phyloP scores from a whole-genome alignment of 2,329 filamentous ascomycete genomes.

The Capronia epimyces region DNA sequence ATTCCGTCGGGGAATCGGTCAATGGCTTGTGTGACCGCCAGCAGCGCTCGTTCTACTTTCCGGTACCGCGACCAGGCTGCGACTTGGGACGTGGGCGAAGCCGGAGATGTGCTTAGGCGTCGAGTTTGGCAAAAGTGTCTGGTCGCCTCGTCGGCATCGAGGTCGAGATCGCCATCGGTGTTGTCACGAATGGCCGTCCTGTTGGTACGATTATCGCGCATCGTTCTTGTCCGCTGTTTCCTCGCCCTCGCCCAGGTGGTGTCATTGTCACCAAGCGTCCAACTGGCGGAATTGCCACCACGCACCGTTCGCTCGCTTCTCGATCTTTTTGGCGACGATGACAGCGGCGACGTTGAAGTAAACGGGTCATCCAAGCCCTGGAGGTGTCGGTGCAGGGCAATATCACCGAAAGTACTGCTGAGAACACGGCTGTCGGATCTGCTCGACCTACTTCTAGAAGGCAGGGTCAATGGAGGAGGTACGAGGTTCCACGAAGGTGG shows the following conservation, averaged over 20 bases:
- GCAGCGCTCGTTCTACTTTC: conserved; percentile 13
- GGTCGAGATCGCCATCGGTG: not conserved
- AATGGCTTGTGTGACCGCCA: conserved; percentile 19
- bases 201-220: not conserved
- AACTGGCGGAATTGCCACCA: not conserved
- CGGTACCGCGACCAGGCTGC: conserved; percentile 14
- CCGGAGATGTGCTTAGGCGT: not conserved
- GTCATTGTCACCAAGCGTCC: too few species aligned
- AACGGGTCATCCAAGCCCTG: not conserved
- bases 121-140: not conserved
- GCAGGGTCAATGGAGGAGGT: conserved; percentile 5
- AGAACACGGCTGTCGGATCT: conserved; percentile 6
- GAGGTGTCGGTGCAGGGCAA: conserved; percentile 14
- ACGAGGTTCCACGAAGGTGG: conserved; percentile 2
- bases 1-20: conserved; percentile 15
- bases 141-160: not conserved
- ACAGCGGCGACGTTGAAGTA: too few species aligned
- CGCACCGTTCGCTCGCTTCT: conserved; percentile 3
- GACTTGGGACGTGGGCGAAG: conserved; percentile 8
- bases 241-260: too few species aligned
- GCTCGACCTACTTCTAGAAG: conserved; percentile 4
- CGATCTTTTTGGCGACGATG: conserved; percentile 6
- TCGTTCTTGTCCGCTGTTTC: too few species aligned
- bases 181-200: not conserved
- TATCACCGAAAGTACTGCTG: conserved; percentile 3